Evolutionary conservation across 1,139 yeast genomes (phyloP).

Genomic region (Debaryomycetaceae sp.): DNA sequence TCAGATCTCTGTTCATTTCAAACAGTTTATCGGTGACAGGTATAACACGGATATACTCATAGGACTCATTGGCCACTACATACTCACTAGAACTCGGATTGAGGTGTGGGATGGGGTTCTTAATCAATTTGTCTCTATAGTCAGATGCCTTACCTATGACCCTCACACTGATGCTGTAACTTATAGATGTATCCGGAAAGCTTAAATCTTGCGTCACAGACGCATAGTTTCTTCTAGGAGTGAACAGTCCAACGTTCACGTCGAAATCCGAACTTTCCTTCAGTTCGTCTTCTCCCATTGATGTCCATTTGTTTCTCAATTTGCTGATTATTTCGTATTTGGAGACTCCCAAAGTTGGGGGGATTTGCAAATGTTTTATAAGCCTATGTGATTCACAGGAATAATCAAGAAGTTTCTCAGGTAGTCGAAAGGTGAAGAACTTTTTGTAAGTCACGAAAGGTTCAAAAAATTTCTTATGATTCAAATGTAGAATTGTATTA

Average conservation of each 20-base stretch:
- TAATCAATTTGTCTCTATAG: conserved; percentile 20
- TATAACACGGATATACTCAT: conserved; percentile 23
- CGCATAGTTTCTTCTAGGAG: conserved; percentile 14
- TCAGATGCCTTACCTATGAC: conserved; percentile 34
- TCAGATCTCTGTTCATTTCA: conserved; percentile 29
- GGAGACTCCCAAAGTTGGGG: conserved; percentile 36
- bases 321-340: conserved; percentile 9
- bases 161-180: conserved; percentile 36
- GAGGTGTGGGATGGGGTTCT: conserved; percentile 12
- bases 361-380: conserved; percentile 32
- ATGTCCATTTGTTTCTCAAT: not conserved
- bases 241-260: not conserved
- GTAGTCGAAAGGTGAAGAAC: conserved; percentile 41
- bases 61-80: conserved; percentile 34
- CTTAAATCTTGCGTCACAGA: conserved; percentile 29
- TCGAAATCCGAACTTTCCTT: not conserved
- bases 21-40: conserved; percentile 23
- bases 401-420: conserved; percentile 36
- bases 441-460: conserved; percentile 35
- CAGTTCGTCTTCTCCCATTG: not conserved
- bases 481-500: conserved; percentile 23
- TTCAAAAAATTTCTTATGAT: conserved; percentile 23
- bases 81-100: conserved; percentile 27
- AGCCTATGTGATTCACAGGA: conserved; percentile 35
- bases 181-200: conserved; percentile 28